Evolutionary conservation across 257 asterid species (phyloP).

Genomic region (Avicennia marina): DNA sequence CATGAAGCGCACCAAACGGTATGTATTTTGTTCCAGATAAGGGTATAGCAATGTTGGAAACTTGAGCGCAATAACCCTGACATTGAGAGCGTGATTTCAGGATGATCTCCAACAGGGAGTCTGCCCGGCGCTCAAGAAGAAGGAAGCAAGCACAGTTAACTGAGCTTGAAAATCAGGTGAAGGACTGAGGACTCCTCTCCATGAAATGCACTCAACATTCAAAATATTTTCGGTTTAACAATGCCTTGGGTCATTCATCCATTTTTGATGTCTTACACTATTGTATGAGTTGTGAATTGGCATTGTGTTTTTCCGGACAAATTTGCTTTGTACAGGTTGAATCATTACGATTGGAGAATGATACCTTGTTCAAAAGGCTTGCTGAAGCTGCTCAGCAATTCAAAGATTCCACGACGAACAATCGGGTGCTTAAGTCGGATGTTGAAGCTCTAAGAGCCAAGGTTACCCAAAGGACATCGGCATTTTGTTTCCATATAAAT

Average conservation of each 20-base stretch:
- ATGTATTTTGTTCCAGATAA: not conserved
- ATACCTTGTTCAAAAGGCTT: conserved; percentile 57
- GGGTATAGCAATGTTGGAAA: not conserved
- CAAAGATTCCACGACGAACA: conserved; percentile 72
- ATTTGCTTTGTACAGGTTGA: conserved; percentile 50
- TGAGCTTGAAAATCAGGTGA: conserved; percentile 77
- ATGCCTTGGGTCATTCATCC: too few species aligned
- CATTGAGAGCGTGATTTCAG: conserved; percentile 28
- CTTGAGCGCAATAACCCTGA: not conserved
- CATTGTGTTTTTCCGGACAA: too few species aligned
- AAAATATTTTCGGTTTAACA: too few species aligned
- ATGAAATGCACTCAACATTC: too few species aligned
- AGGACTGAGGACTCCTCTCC: too few species aligned
- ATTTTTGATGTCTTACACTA: too few species aligned
- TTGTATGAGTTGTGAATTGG: too few species aligned
- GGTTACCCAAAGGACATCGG: too few species aligned
- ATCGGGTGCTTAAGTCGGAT: conserved; percentile 81
- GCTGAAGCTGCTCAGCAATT: conserved; percentile 60
- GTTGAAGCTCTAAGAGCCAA: conserved; percentile 97
- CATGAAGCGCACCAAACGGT: conserved; percentile 61
- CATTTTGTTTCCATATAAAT: too few species aligned
- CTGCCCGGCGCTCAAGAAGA: conserved; percentile 82
- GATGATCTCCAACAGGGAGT: conserved; percentile 79
- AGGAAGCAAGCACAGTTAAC: conserved; percentile 76
- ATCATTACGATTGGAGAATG: conserved; percentile 52